Conservation (phyloP, 306 rosid species). For the Potentilla sterilis region DNA sequence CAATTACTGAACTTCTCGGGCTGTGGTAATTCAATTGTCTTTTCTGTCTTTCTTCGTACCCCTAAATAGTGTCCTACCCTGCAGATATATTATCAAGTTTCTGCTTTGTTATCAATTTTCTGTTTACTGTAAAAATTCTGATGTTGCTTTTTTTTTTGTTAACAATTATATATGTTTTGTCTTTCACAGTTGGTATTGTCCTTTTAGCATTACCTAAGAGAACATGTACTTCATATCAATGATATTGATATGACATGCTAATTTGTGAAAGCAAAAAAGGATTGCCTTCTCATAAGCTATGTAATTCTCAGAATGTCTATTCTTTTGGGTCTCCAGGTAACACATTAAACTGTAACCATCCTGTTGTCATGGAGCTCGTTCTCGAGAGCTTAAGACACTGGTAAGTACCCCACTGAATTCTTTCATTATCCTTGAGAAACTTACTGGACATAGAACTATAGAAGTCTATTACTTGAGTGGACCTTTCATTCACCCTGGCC, state of each 20-base stretch:
- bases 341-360: constrained; percentile 90
- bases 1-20: constrained; percentile 82
- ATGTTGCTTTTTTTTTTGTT: background rate
- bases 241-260: background rate
- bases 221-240: background rate
- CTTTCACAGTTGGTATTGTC: background rate
- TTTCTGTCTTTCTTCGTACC: constrained; percentile 13
- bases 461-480: background rate
- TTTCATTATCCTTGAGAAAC: no score
- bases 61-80: background rate
- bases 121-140: background rate
- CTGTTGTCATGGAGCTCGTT: constrained; percentile 88
- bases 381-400: constrained; percentile 97
- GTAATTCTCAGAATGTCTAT: constrained; percentile 21
- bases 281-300: constrained; percentile 21
- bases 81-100: background rate
- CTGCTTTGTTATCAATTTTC: background rate
- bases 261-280: background rate
- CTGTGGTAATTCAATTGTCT: constrained; percentile 62
- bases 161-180: background rate
- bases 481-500: background rate
- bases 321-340: constrained; percentile 60
- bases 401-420: constrained; percentile 33
- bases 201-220: background rate
- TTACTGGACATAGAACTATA: no score